Percentiles rank a stretch among this genome's conserved stretches.
Evolutionary conservation across 2,329 filamentous ascomycete genomes (phyloP).

Genomic region (Neonectria magnoliae): DNA sequence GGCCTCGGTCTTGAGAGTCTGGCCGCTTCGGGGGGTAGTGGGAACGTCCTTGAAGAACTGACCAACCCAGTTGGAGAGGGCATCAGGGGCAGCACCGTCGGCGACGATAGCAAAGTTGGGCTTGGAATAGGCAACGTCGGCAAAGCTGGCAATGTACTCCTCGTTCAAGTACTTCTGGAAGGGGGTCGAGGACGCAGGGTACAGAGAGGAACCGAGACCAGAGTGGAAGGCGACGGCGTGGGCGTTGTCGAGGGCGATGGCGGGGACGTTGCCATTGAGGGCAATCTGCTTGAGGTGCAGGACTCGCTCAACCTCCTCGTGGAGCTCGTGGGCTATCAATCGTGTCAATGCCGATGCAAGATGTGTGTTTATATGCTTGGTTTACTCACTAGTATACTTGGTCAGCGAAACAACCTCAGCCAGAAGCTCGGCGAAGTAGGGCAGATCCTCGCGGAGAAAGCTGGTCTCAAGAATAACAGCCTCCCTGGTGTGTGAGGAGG

Average conservation of each 20-base stretch:
- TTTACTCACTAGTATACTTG: conserved; percentile 77
- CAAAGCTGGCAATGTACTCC: conserved; percentile 78
- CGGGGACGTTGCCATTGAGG: conserved; percentile 68
- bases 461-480: conserved; percentile 91
- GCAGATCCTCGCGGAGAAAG: conserved; percentile 94
- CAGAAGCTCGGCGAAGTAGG: conserved; percentile 96
- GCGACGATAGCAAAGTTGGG: conserved; percentile 91
- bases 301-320: conserved; percentile 84
- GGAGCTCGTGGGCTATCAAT: conserved; percentile 81
- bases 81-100: conserved; percentile 81
- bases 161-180: conserved; percentile 84
- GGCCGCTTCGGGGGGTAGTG: conserved; percentile 60
- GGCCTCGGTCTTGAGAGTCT: conserved; percentile 67
- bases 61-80: conserved; percentile 88
- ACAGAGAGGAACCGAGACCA: conserved; percentile 83
- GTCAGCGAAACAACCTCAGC: conserved; percentile 90
- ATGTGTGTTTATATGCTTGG: not conserved
- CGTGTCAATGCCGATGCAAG: conserved; percentile 26
- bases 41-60: conserved; percentile 87
- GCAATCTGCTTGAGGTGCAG: conserved; percentile 82
- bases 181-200: conserved; percentile 76
- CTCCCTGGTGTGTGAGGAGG: conserved; percentile 89
- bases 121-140: conserved; percentile 84
- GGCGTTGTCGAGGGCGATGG: conserved; percentile 84
- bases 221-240: conserved; percentile 92